Percentiles rank a stretch among this genome's conserved stretches.
Evolutionary conservation across 2,329 filamentous ascomycete genomes (phyloP).

Genomic region (Fonsecaea pugnacius): DNA sequence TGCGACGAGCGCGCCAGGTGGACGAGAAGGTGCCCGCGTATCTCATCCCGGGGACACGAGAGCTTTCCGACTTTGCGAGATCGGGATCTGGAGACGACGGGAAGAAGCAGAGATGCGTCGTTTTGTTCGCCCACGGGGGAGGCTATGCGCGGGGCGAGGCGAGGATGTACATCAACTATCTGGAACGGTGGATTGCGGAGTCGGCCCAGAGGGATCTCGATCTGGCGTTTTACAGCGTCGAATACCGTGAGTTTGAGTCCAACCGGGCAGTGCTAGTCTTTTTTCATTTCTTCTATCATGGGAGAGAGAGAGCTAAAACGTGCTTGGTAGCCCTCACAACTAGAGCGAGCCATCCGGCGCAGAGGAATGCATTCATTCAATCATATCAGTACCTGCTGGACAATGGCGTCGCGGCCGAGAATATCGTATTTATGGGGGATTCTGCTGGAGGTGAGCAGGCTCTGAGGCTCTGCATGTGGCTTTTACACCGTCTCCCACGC

Average conservation of each 20-base stretch:
- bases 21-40: constrained; percentile 8
- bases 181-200: constrained; percentile 22
- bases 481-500: no score
- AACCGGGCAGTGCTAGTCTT: no score
- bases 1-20: constrained; percentile 9
- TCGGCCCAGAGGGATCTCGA: constrained; percentile 7
- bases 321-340: constrained; percentile 6
- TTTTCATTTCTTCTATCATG: no score
- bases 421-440: constrained; percentile 86
- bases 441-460: constrained; percentile 71
- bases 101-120: constrained; percentile 3
- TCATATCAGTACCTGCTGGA: constrained; percentile 13
- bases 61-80: neutral
- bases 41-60: constrained; percentile 14
- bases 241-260: constrained; percentile 15
- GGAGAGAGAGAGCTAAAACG: neutral
- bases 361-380: constrained; percentile 15
- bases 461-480: no score
- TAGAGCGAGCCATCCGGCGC: constrained; percentile 13
- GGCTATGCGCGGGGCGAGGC: constrained; percentile 26
- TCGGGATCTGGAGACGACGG: neutral
- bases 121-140: constrained; percentile 23
- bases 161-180: constrained; percentile 28
- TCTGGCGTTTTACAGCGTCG: constrained; percentile 16
- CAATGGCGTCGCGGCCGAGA: constrained; percentile 62